A percentile compares a stretch with the other conserved stretches of the same genome.
phyloP scores from a whole-genome alignment of 1,284 basidiomycete genomes.

The Cystobasidium slooffiae region DNA sequence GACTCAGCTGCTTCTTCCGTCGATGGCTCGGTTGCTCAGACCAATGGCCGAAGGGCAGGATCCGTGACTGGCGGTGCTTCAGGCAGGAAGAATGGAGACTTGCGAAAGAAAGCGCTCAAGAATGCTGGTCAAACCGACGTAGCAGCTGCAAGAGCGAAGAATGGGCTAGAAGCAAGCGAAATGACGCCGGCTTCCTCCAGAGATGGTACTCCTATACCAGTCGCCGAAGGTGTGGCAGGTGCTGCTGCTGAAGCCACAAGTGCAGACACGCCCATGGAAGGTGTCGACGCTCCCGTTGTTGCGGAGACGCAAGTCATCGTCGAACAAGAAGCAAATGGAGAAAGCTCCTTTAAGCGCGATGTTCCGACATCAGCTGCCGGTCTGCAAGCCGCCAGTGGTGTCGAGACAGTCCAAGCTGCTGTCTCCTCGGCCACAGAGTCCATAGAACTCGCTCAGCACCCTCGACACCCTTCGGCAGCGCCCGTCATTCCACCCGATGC shows the following conservation, averaged over 20 bases:
- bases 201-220: slow-evolving; percentile 23
- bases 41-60: slow-evolving; percentile 25
- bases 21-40: slow-evolving; percentile 50
- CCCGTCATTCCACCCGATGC: slow-evolving; percentile 6
- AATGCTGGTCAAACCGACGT: slow-evolving; percentile 56
- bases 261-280: slow-evolving; percentile 23
- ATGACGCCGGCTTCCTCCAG: slow-evolving; percentile 27
- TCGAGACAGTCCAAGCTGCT: slow-evolving; percentile 34
- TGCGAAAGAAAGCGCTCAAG: slow-evolving; percentile 76
- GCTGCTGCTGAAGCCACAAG: neutral
- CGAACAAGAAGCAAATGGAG: slow-evolving; percentile 23
- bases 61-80: slow-evolving; percentile 28
- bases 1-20: slow-evolving; percentile 42
- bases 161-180: slow-evolving; percentile 21
- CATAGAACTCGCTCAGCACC: slow-evolving; percentile 20
- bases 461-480: slow-evolving; percentile 11
- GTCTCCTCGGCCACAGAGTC: neutral
- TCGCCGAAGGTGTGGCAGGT: neutral
- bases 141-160: slow-evolving; percentile 22
- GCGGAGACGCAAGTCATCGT: neutral
- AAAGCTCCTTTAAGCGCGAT: slow-evolving; percentile 37
- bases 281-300: neutral
- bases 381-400: slow-evolving; percentile 38
- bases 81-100: slow-evolving; percentile 67
- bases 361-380: slow-evolving; percentile 45